Base-by-base conservation (phyloP, 108 stramenopile species). In the Seminavis robusta region DNA sequence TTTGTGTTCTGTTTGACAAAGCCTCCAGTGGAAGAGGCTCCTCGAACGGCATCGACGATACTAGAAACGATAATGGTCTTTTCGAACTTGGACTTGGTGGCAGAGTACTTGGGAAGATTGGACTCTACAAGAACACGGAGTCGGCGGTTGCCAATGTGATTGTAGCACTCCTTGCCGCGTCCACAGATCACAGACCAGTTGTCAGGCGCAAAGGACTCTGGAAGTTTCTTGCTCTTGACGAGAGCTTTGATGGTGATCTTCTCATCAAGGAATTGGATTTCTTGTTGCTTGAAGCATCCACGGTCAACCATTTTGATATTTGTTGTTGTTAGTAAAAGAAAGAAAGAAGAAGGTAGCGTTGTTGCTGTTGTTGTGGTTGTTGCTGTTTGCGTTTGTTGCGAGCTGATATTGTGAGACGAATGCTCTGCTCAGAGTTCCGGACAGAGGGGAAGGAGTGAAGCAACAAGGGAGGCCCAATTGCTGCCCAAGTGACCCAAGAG, bases 121-220 rank as follows among this genome's bases (percentile, higher is more conserved):
- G 4, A 4, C 8, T 49, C 48, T 7, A n/a, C 16, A 25, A 49
- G 48, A 8, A 49, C 28, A 7, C 48, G 24, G 28, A 49, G 28
- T 49, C 48, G 16, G 16, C 24, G 9, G 28, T 49, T 49, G 5
- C 48, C 24, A 49, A 49, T 27, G 15, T n/a, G 8, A 7, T 21
- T 21, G 6, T 15, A 23, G 20, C 24, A n/a, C 48, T 49, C 48
- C 23, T 49, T 49, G 48, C 48, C 48, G 6, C 48, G 10, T 23
- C 48, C 48, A 49, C 48, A 49, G 7, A 49, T 29, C 24, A 49
- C 48, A 21, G 48, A 27, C 27, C 28, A 49, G 6, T 49, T 23
- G 23, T 49, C 28, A 27, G 48, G 48, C 23, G 24, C 25, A 49
- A 49, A 49, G 24, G 24, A 21, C 4, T n/a, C n/a, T n/a, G n/a